Base-by-base conservation (phyloP, 495 filamentous ascomycete species). In the Penicillium lagena region DNA sequence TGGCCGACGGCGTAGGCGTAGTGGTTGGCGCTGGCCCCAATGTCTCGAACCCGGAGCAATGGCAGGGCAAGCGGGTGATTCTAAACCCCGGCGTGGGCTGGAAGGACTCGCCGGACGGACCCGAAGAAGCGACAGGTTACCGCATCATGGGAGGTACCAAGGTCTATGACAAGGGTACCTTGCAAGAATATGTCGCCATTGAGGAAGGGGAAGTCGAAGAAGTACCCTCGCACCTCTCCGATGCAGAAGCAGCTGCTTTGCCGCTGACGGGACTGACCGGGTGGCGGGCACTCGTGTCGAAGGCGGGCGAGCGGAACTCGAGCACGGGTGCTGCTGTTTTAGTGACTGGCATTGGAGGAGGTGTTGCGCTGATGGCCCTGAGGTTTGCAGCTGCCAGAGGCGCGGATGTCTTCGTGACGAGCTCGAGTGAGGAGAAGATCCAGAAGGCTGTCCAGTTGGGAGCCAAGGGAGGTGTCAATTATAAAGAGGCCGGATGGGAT, bases 241-340 rank as follows among this genome's bases (percentile, higher is more conserved):
- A 82, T 43, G 72, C 71, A 0, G 87, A 95, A 65, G 87, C 84
- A 0, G 90, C 89, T 0, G 87, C 86, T 11, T 52, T 96, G 29
- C 89, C 90, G 1, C 61, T 95, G 29, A 84, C 83, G 0, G 90
- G 89, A 0, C 56, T 95, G 51, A 96, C 90, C n/a, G 90, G 72
- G 9, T 96, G 87, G 86, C 70, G 90, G 30, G 90, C 90, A 0
- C 64, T 90, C 42, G 75, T 90, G 14, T 83, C 72, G 2, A 96
- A 91, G 58, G 75, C 72, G 31, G 77, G 70, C 0, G 71, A 72
- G 46, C 57, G 39, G 43, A 78, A 80, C 50, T 77, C 82, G 0
- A 49, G 66, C 12, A 47, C 63, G 7, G 86, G 83, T 4, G 66
- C 75, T 40, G 87, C 86, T 46, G 59, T 90, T 3, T 56, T 91